These are phyloP conservation scores for Fraxinus anomala DNA, from an alignment of 257 asterid species.

Conservation along the genomic window DNA sequence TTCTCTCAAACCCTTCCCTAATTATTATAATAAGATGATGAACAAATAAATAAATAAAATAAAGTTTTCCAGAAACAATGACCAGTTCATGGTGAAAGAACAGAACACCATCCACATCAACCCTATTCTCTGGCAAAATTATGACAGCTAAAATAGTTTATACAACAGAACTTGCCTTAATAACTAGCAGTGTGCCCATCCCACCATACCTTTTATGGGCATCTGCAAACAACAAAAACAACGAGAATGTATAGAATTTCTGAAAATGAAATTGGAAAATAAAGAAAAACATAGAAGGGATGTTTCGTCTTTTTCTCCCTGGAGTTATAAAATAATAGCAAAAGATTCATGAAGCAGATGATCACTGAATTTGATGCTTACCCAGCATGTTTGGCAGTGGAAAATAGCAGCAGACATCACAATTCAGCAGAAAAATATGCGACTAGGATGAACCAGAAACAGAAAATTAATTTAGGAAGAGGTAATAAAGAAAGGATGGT, in stretches of 20 bases:
- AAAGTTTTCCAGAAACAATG: neutral
- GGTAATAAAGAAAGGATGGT: neutral
- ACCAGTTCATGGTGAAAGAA: neutral
- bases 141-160: constrained; percentile 14
- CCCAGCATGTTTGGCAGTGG: constrained; percentile 77
- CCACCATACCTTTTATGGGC: constrained; percentile 74
- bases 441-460: constrained; percentile 52
- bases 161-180: constrained; percentile 50
- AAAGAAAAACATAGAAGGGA: neutral
- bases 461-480: constrained; percentile 23
- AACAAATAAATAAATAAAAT: neutral
- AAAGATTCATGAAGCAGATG: neutral
- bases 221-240: constrained; percentile 42
- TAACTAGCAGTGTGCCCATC: constrained; percentile 73
- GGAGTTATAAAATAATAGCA: constrained; percentile 9
- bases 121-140: constrained; percentile 10
- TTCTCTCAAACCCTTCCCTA: neutral
- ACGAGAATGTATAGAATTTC: constrained; percentile 16
- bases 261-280: constrained; percentile 7
- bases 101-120: constrained; percentile 4
- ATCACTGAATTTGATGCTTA: constrained; percentile 28
- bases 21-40: neutral
- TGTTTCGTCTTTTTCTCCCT: neutral
- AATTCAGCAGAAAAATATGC: constrained; percentile 70
- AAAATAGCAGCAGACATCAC: constrained; percentile 83